phyloP scores from a whole-genome alignment of 192 early-diverging fungal species.

The Umbelopsis sp. region DNA sequence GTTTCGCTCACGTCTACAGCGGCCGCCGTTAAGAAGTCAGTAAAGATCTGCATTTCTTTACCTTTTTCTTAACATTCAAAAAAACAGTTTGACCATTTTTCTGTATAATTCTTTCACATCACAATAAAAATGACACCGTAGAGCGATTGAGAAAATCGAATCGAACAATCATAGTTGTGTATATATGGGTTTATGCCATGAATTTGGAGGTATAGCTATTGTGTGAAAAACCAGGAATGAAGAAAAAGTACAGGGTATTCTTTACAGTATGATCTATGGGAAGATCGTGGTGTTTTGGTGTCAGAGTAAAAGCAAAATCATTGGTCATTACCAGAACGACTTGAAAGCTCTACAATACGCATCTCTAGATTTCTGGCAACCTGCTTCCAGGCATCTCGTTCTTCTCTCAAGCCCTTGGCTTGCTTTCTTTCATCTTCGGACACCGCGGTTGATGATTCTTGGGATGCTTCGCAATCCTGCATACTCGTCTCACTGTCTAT shows the following conservation, averaged over 20 bases:
- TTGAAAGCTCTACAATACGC: slow-evolving; percentile 10
- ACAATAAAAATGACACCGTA: slow-evolving; percentile 23
- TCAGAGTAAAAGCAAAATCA: not conserved
- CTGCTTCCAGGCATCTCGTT: slow-evolving; percentile 15
- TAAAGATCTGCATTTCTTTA: not conserved
- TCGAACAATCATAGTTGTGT: not conserved
- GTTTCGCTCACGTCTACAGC: slow-evolving; percentile 56
- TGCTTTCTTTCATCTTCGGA: not conserved
- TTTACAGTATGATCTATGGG: slow-evolving; percentile 2
- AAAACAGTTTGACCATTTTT: slow-evolving; percentile 22
- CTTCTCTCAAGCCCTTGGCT: not conserved
- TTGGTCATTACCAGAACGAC: slow-evolving; percentile 20
- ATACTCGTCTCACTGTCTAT: slow-evolving; percentile 11
- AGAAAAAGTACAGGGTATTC: too few species aligned
- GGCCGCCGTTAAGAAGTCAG: slow-evolving; percentile 29
- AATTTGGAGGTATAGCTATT: not conserved
- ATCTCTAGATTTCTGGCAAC: slow-evolving; percentile 11
- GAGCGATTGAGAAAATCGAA: slow-evolving; percentile 18
- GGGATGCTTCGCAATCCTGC: not conserved
- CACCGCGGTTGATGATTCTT: not conserved
- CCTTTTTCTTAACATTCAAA: not conserved
- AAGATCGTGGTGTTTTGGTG: not conserved
- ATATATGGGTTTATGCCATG: not conserved
- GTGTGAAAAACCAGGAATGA: not conserved
- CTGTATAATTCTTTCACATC: slow-evolving; percentile 19